Conservation (phyloP, 139 green algal species). For the Tetradesmus lagerheimii region DNA sequence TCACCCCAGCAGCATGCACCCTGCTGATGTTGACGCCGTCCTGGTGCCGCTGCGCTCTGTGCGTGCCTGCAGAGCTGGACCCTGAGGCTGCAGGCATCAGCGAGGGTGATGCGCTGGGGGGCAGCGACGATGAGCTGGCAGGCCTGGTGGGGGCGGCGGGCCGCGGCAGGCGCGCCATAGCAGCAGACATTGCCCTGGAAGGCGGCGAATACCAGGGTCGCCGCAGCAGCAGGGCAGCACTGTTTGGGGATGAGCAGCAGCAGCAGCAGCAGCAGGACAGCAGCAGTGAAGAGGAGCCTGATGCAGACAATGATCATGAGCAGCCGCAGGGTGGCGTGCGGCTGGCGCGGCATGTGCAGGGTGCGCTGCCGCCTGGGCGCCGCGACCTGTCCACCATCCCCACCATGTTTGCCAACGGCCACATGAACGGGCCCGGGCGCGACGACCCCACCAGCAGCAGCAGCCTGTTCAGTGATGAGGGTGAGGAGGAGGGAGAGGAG, state of each 20-base stretch:
- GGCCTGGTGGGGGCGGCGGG: background rate
- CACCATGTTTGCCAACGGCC: conserved; percentile 38
- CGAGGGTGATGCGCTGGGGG: conserved; percentile 5
- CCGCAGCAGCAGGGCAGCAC: conserved; percentile 41
- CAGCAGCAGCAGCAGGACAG: conserved; percentile 26
- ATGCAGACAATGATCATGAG: background rate
- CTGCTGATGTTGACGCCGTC: too few relatives aligned
- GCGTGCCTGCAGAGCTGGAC: conserved; percentile 50
- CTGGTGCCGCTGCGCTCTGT: too few relatives aligned
- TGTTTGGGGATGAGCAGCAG: conserved; percentile 35
- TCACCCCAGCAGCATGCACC: too few relatives aligned
- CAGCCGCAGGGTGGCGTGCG: conserved; percentile 4
- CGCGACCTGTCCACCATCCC: background rate
- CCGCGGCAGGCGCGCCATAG: conserved; percentile 15
- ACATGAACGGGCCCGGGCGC: background rate
- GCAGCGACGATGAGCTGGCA: conserved; percentile 41
- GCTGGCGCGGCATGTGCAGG: background rate
- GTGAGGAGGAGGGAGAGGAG: conserved; percentile 11
- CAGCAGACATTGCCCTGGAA: conserved; percentile 54
- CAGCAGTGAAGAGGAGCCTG: background rate
- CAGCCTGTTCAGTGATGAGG: conserved; percentile 17
- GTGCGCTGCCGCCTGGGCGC: background rate
- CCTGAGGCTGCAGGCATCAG: conserved; percentile 43
- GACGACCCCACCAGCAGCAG: conserved; percentile 16
- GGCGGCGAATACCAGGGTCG: conserved; percentile 54